phyloP scores from a whole-genome alignment of 108 stramenopile species.

The Fragilariopsis cylindrus region DNA sequence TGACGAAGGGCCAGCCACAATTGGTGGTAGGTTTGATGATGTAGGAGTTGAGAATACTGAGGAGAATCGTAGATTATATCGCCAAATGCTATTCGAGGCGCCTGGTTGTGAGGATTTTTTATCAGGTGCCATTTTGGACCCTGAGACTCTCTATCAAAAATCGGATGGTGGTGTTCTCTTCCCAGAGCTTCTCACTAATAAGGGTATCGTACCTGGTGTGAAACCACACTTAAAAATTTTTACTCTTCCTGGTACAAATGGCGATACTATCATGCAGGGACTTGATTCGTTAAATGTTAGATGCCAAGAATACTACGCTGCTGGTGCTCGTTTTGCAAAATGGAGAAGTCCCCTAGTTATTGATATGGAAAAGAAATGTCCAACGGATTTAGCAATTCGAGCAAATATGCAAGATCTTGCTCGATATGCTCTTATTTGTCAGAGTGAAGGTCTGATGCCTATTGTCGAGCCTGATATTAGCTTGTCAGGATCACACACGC shows the following conservation, averaged over 20 bases:
- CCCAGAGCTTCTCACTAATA: conserved; percentile 64
- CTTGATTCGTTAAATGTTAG: conserved; percentile 83
- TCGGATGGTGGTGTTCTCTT: conserved; percentile 69
- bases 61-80: conserved; percentile 82
- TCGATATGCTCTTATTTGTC: conserved; percentile 90
- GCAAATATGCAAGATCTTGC: conserved; percentile 81
- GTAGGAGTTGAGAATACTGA: conserved; percentile 83
- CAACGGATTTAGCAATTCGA: conserved; percentile 79
- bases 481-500: conserved; percentile 50
- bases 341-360: conserved; percentile 75
- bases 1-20: conserved; percentile 88
- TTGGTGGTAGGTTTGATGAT: conserved; percentile 73
- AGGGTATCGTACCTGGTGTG: conserved; percentile 88
- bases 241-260: conserved; percentile 74
- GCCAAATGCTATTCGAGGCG: conserved; percentile 82
- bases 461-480: conserved; percentile 95
- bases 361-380: conserved; percentile 62
- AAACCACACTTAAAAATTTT: conserved; percentile 80
- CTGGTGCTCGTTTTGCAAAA: conserved; percentile 91
- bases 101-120: conserved; percentile 74
- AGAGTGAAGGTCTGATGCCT: conserved; percentile 88
- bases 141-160: conserved; percentile 88
- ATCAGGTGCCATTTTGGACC: conserved; percentile 88
- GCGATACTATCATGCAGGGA: conserved; percentile 90
- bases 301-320: conserved; percentile 84